Evolutionary conservation across 768 basidiomycete genomes (phyloP), one percentile per base, ranked within the genome.

Genomic region (Clitopilus passeckerianus): DNA sequence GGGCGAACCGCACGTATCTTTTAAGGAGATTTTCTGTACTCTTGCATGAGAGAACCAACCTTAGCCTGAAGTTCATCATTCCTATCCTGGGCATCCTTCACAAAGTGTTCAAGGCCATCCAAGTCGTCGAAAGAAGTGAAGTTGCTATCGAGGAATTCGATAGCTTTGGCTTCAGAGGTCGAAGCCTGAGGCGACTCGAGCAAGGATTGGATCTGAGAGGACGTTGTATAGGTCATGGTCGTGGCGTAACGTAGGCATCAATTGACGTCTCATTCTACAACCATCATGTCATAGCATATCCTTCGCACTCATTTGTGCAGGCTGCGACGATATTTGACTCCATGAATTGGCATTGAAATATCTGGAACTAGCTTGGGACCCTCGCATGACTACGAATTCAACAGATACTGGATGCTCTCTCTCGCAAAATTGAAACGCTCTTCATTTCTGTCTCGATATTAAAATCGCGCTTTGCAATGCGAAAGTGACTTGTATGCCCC

Each of bases 101-200:
- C 75, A 2, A 74, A 62, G 8, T 64, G 60, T 10, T 82, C 80
- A 2, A 87, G 72, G 16, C 71, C 69, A 30, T 79, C 75, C 3
- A 91, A 77, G 61, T 85, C 79, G 9, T 81, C 76, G 34, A 83
- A 69, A 3, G 81, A 76, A 6, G 69, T 64, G 60, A 84, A 85
- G 6, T 73, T 73, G 6, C 71, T 64, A 60, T 89, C 79, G 6
- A 91, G 60, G 61, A 60, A 74, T 56, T 62, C 65, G 44, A 64
- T 66, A 56, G 77, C 71, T 61, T 64, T 80, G 59, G 64, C 66
- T 59, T 73, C 63, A 59, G 77, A 74, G 15, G 74, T 61, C 18
- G 68, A 60, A 22, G 65, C 27, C 64, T 78, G 76, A 30, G 87
- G 81, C 20, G 81, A 81, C 34, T 75, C 68, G 59, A 82, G 79